Evolutionary conservation across 129 eudicot species (phyloP).

Genomic region (Tagetes erecta): DNA sequence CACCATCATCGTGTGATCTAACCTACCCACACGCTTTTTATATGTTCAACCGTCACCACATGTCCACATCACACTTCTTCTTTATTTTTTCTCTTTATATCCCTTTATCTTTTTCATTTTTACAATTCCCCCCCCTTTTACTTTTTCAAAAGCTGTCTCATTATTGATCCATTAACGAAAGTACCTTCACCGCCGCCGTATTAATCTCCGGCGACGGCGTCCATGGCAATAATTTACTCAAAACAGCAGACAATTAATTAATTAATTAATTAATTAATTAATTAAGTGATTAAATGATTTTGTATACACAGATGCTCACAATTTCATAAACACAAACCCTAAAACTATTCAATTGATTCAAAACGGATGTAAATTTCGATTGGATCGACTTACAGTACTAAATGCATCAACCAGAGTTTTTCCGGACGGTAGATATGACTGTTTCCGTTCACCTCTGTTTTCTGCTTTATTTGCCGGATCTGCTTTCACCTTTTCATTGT

Average conservation of each 20-base stretch:
- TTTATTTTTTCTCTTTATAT: constrained; percentile 9
- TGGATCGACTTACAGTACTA: constrained; percentile 44
- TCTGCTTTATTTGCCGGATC: constrained; percentile 21
- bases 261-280: neutral
- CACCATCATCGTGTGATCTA: constrained; percentile 24
- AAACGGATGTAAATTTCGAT: constrained; percentile 44
- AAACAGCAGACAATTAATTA: constrained; percentile 4
- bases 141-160: constrained; percentile 33
- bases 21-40: constrained; percentile 31
- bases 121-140: constrained; percentile 22
- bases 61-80: neutral
- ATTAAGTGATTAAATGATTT: neutral
- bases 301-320: constrained; percentile 25
- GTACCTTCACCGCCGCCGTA: constrained; percentile 3
- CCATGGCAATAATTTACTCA: constrained; percentile 9
- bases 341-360: constrained; percentile 11
- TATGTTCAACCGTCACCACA: constrained; percentile 23
- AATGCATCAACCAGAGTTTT: constrained; percentile 48
- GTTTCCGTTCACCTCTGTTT: constrained; percentile 31
- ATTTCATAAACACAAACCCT: constrained; percentile 21
- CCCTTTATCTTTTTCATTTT: constrained; percentile 24
- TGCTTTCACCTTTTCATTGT: constrained; percentile 20
- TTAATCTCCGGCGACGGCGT: constrained; percentile 15
- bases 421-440: constrained; percentile 50
- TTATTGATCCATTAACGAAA: constrained; percentile 27